Conservation (phyloP, 805 yeast species). For the Yamadazyma insecticola region DNA sequence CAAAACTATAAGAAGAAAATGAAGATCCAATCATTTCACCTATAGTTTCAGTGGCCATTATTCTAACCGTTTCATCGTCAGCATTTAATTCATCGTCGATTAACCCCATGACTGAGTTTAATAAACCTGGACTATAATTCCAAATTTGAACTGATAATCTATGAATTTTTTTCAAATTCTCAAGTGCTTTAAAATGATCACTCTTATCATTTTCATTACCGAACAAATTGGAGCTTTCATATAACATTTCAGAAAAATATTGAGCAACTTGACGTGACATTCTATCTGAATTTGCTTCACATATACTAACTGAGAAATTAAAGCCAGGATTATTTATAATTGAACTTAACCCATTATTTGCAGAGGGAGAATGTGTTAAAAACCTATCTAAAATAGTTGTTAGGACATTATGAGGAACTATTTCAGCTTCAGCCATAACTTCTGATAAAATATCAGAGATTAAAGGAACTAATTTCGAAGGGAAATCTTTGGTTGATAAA, state of each 20-base stretch:
- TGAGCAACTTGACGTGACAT: constrained; percentile 74
- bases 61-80: constrained; percentile 56
- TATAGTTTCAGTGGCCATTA: constrained; percentile 67
- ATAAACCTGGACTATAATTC: constrained; percentile 71
- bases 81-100: constrained; percentile 78
- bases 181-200: constrained; percentile 16
- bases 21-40: constrained; percentile 52
- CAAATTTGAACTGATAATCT: constrained; percentile 62
- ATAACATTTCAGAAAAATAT: constrained; percentile 71
- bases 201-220: constrained; percentile 8
- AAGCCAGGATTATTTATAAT: constrained; percentile 52
- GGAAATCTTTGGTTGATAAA: constrained; percentile 41
- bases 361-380: constrained; percentile 18
- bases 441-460: constrained; percentile 72
- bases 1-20: constrained; percentile 33
- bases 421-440: constrained; percentile 64
- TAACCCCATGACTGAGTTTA: constrained; percentile 71
- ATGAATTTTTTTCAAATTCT: constrained; percentile 58
- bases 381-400: constrained; percentile 65
- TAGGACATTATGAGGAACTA: constrained; percentile 56
- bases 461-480: constrained; percentile 52
- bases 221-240: constrained; percentile 39
- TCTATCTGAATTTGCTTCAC: constrained; percentile 66
- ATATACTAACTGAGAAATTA: constrained; percentile 59
- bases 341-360: constrained; percentile 10